phyloP scores from a whole-genome alignment of 1,284 basidiomycete species.

The Porogramme epimiltina region DNA sequence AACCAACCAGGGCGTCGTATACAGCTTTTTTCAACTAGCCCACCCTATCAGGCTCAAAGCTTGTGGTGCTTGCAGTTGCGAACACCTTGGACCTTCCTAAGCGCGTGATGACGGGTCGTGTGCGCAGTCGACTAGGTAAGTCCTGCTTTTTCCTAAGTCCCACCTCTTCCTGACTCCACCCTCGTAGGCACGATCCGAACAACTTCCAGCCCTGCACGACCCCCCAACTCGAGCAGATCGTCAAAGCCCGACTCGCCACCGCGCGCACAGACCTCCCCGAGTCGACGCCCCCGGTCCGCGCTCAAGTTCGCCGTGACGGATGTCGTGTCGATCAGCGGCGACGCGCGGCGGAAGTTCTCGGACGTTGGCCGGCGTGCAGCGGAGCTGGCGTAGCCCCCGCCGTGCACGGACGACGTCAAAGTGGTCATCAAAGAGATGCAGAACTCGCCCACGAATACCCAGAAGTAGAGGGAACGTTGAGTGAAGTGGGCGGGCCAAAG shows the following conservation, averaged over 20 bases:
- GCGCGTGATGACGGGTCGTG: slow-evolving; percentile 88
- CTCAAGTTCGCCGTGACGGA: slow-evolving; percentile 91
- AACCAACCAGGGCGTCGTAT: slow-evolving; percentile 95
- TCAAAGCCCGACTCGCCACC: slow-evolving; percentile 74
- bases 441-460: slow-evolving; percentile 83
- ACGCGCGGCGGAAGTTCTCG: slow-evolving; percentile 90
- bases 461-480: slow-evolving; percentile 74
- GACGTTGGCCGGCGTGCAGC: slow-evolving; percentile 93
- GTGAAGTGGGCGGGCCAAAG: slow-evolving; percentile 66
- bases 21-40: slow-evolving; percentile 99
- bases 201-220: slow-evolving; percentile 93
- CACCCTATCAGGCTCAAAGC: slow-evolving; percentile 80
- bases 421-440: slow-evolving; percentile 90
- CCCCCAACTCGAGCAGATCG: slow-evolving; percentile 83
- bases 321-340: slow-evolving; percentile 92
- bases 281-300: slow-evolving; percentile 54
- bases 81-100: slow-evolving; percentile 99
- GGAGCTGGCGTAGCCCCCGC: slow-evolving; percentile 64
- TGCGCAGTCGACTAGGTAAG: slow-evolving; percentile 88
- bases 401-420: slow-evolving; percentile 75
- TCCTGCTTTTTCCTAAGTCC: neutral
- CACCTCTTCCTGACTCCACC: neutral
- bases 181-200: slow-evolving; percentile 88
- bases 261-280: slow-evolving; percentile 52
- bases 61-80: slow-evolving; percentile 96